Evolutionary conservation across 257 asterid genomes (phyloP).

Genomic region (Ligustrum vulgare): DNA sequence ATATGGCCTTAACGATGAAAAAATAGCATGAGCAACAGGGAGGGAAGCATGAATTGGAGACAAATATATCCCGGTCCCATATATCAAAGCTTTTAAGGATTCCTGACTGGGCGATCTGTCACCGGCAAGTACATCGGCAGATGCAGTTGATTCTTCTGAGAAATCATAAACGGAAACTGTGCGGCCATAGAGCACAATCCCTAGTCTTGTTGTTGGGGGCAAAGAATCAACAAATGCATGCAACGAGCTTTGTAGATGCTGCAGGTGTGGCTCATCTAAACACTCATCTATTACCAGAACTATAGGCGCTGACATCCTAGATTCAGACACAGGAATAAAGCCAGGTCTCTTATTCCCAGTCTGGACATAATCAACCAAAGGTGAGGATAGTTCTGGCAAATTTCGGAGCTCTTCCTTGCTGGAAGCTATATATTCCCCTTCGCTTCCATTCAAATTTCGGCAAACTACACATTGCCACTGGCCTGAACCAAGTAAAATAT

Average conservation of each 20-base stretch:
- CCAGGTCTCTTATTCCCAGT: constrained; percentile 76
- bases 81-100: constrained; percentile 73
- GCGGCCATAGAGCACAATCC: constrained; percentile 82
- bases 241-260: constrained; percentile 89
- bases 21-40: constrained; percentile 76
- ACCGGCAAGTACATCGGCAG: constrained; percentile 90
- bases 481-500: constrained; percentile 80
- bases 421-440: constrained; percentile 81
- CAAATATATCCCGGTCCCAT: constrained; percentile 88
- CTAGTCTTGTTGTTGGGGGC: constrained; percentile 82
- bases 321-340: constrained; percentile 73
- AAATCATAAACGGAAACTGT: constrained; percentile 84
- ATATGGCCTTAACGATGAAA: constrained; percentile 78
- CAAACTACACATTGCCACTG: constrained; percentile 98
- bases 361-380: constrained; percentile 78
- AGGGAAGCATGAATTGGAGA: constrained; percentile 87
- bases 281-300: constrained; percentile 92
- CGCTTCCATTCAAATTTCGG: constrained; percentile 82
- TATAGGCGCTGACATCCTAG: constrained; percentile 75
- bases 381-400: constrained; percentile 77
- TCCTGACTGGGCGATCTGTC: constrained; percentile 73
- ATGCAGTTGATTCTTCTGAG: constrained; percentile 84
- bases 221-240: constrained; percentile 94
- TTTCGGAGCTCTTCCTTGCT: constrained; percentile 77
- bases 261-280: constrained; percentile 88